Evolutionary conservation across 495 filamentous ascomycete species (phyloP).

Genomic region (Tuber umbilicatum): DNA sequence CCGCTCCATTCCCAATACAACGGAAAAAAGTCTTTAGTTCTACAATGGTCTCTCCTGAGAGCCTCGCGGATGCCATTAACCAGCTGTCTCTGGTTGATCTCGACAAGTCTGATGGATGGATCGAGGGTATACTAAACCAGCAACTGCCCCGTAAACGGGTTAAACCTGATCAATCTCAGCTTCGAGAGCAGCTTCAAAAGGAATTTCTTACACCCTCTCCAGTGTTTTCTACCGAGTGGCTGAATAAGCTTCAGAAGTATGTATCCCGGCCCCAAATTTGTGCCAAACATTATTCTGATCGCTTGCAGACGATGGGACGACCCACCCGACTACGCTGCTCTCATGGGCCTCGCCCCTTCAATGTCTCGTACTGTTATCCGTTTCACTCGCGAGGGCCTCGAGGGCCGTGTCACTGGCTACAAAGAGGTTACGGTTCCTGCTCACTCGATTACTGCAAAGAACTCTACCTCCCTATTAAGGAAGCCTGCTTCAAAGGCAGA

Average conservation of each 20-base stretch:
- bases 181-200: constrained; percentile 63
- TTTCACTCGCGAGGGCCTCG: constrained; percentile 84
- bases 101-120: constrained; percentile 41
- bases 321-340: constrained; percentile 63
- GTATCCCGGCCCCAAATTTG: constrained; percentile 23
- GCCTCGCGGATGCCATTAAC: constrained; percentile 21
- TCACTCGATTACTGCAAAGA: constrained; percentile 85
- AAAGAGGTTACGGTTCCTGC: constrained; percentile 90
- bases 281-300: constrained; percentile 12
- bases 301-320: constrained; percentile 67
- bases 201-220: constrained; percentile 73
- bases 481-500: constrained; percentile 84
- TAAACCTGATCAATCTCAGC: constrained; percentile 51
- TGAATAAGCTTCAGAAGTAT: constrained; percentile 76
- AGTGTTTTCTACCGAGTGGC: constrained; percentile 71
- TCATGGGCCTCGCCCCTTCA: constrained; percentile 81
- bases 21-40: neutral
- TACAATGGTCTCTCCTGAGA: constrained; percentile 18
- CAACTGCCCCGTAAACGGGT: constrained; percentile 54
- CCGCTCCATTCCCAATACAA: neutral
- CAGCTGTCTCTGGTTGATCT: constrained; percentile 17
- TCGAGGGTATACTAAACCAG: constrained; percentile 55
- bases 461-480: constrained; percentile 81
- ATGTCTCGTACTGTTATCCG: constrained; percentile 88
- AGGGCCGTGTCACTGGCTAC: constrained; percentile 89